Conservation (phyloP, 2,329 filamentous ascomycete genomes). For the Diaporthe capsici region DNA sequence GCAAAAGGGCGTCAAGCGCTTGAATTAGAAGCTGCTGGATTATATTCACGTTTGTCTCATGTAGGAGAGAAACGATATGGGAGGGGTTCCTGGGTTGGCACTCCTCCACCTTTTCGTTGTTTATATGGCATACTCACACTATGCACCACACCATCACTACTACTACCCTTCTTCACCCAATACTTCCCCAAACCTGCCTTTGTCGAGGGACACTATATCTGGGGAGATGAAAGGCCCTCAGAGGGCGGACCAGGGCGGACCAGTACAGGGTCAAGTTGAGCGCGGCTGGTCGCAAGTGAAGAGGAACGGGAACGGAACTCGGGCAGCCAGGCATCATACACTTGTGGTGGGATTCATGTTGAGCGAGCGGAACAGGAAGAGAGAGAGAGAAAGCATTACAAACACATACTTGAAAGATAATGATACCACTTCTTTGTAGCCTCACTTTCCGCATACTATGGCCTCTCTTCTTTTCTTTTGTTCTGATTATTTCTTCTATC, state of each 20-base stretch:
- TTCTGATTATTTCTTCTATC: neutral
- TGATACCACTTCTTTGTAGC: slow-evolving; percentile 27
- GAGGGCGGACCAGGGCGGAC: neutral
- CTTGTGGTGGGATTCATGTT: slow-evolving; percentile 21
- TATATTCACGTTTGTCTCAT: slow-evolving; percentile 3
- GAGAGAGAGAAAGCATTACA: neutral
- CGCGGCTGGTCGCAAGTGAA: neutral
- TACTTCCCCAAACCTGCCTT: neutral
- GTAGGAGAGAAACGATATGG: neutral
- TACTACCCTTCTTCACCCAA: neutral
- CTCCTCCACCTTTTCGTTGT: slow-evolving; percentile 10
- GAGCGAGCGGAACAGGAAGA: slow-evolving; percentile 3
- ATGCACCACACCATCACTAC: slow-evolving; percentile 12
- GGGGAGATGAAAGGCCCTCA: neutral
- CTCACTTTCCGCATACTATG: neutral
- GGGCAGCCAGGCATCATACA: slow-evolving; percentile 25
- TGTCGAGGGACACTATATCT: neutral
- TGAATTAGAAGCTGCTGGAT: slow-evolving; percentile 10
- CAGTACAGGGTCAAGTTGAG: slow-evolving; percentile 6
- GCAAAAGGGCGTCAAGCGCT: neutral
- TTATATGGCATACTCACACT: slow-evolving; percentile 31
- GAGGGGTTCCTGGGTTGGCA: slow-evolving; percentile 13
- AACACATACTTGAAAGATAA: slow-evolving; percentile 33
- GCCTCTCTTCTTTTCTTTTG: neutral
- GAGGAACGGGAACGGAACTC: neutral